phyloP scores from a whole-genome alignment of 2,329 filamentous ascomycete genomes.

The Epichloe coenophiala region DNA sequence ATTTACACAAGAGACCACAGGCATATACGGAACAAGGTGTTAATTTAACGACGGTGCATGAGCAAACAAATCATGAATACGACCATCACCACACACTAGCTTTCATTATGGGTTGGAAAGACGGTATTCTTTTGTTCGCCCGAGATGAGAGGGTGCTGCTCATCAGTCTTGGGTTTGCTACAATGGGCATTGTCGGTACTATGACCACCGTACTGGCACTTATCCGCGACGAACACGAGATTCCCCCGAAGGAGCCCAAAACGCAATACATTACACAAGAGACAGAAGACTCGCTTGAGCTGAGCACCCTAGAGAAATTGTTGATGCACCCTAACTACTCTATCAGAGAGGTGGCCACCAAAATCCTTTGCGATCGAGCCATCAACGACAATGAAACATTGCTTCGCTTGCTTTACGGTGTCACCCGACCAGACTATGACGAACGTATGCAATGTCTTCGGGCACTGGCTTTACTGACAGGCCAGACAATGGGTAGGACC shows the following conservation, averaged over 20 bases:
- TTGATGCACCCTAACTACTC: slow-evolving; percentile 58
- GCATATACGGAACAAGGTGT: not conserved
- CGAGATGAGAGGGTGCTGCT: slow-evolving; percentile 42
- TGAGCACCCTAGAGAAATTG: slow-evolving; percentile 53
- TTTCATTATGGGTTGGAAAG: slow-evolving; percentile 25
- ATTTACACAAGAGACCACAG: no score
- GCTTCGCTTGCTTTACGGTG: slow-evolving; percentile 39
- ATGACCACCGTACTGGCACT: slow-evolving; percentile 45
- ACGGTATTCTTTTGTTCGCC: slow-evolving; percentile 15
- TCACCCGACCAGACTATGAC: slow-evolving; percentile 45
- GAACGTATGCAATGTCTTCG: slow-evolving; percentile 43
- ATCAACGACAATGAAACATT: slow-evolving; percentile 44
- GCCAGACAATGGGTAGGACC: slow-evolving; percentile 20
- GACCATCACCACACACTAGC: slow-evolving; percentile 7
- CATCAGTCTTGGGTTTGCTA: slow-evolving; percentile 40
- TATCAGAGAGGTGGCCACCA: slow-evolving; percentile 54
- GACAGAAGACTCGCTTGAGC: slow-evolving; percentile 56
- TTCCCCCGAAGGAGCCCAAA: slow-evolving; percentile 51
- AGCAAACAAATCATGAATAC: slow-evolving; percentile 5
- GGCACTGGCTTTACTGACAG: slow-evolving; percentile 41
- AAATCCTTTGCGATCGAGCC: slow-evolving; percentile 41
- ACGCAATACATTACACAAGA: slow-evolving; percentile 63
- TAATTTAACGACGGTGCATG: not conserved
- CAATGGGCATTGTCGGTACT: slow-evolving; percentile 42
- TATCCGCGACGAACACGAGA: slow-evolving; percentile 50